Percentiles rank a stretch among this genome's conserved stretches.
Conservation (phyloP, 2,329 filamentous ascomycete species). For the Scopulariopsis brevicaulis region DNA sequence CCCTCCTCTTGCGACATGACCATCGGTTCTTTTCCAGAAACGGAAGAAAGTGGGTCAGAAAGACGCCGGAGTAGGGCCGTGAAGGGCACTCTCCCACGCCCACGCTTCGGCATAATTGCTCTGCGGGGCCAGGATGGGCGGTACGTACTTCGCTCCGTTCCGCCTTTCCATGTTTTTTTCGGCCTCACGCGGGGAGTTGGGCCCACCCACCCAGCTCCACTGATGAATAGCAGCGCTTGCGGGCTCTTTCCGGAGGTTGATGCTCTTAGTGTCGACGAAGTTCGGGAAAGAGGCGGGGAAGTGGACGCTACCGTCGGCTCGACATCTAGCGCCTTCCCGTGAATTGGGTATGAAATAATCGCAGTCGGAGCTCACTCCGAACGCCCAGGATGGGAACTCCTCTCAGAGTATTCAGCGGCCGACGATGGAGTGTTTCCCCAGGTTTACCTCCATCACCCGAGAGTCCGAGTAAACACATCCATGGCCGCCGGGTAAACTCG, state of each 20-base stretch:
- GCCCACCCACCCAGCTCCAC: background rate
- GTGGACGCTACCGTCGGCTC: background rate
- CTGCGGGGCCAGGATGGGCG: background rate
- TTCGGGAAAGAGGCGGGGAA: background rate
- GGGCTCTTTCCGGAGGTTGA: background rate
- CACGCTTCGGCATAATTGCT: slow-evolving; percentile 1
- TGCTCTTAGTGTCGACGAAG: background rate
- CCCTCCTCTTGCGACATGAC: background rate
- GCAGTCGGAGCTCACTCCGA: no score
- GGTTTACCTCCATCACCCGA: no score
- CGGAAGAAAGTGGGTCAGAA: slow-evolving; percentile 9
- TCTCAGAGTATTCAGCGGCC: no score
- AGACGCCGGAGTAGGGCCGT: slow-evolving; percentile 18
- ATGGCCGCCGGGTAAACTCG: background rate
- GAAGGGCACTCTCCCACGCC: background rate
- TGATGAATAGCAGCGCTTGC: background rate
- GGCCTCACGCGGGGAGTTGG: background rate
- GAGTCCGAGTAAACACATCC: no score
- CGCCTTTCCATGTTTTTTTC: background rate
- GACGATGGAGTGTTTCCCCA: no score
- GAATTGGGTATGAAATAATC: no score
- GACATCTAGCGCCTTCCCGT: background rate
- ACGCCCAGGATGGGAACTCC: no score
- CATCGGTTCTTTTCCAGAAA: background rate
- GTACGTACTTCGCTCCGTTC: background rate